A percentile compares a stretch with the other conserved stretches of the same genome.
Evolutionary conservation across 2,329 filamentous ascomycete species (phyloP).

Genomic region (Colletotrichum destructivum): DNA sequence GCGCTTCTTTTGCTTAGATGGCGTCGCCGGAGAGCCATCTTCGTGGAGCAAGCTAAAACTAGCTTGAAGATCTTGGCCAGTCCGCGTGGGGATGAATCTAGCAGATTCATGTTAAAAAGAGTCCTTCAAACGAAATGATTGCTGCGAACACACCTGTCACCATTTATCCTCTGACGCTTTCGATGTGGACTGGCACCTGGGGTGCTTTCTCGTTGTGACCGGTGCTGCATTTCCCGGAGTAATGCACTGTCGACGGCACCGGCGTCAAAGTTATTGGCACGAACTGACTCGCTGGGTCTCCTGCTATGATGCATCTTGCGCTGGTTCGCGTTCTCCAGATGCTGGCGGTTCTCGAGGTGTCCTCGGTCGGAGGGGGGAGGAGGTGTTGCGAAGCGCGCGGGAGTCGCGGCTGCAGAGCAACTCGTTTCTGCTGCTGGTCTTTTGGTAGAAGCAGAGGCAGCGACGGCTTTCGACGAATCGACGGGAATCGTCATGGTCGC

Average conservation of each 20-base stretch:
- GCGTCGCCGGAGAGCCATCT: slow-evolving; percentile 92
- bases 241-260: slow-evolving; percentile 67
- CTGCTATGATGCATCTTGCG: slow-evolving; percentile 53
- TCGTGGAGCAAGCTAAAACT: slow-evolving; percentile 94
- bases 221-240: slow-evolving; percentile 66
- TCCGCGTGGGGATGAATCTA: slow-evolving; percentile 95
- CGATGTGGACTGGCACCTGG: slow-evolving; percentile 69
- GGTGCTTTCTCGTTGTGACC: slow-evolving; percentile 66
- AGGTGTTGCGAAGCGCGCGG: slow-evolving; percentile 60
- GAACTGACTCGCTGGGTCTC: slow-evolving; percentile 55
- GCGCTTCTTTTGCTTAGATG: slow-evolving; percentile 87
- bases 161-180: slow-evolving; percentile 73
- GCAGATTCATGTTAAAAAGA: slow-evolving; percentile 7
- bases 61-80: slow-evolving; percentile 92
- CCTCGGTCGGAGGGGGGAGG: slow-evolving; percentile 61
- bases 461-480: slow-evolving; percentile 46
- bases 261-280: slow-evolving; percentile 60
- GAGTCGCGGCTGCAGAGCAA: slow-evolving; percentile 52
- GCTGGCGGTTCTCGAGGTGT: slow-evolving; percentile 59
- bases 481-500: slow-evolving; percentile 54
- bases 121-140: neutral
- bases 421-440: slow-evolving; percentile 52
- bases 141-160: slow-evolving; percentile 67
- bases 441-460: slow-evolving; percentile 49
- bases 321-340: slow-evolving; percentile 54